Evolutionary conservation across 305 asterid genomes (phyloP).

Genomic region (Monarda citriodora): DNA sequence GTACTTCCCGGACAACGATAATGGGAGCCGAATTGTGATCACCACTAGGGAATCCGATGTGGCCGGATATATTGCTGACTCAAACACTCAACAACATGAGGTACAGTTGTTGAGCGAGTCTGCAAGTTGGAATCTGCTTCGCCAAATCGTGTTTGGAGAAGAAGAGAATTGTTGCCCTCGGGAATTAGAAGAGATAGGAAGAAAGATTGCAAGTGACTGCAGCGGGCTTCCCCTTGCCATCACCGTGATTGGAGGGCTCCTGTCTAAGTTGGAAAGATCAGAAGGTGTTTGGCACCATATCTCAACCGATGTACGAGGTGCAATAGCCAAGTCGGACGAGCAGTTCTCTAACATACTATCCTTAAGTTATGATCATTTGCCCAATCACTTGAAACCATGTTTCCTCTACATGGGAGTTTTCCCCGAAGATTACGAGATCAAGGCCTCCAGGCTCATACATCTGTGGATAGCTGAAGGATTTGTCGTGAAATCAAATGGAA

Average conservation of each 20-base stretch:
- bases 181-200: slow-evolving; percentile 9
- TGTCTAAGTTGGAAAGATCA: slow-evolving; percentile 11
- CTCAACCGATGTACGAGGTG: neutral
- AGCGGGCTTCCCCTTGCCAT: slow-evolving; percentile 29
- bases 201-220: slow-evolving; percentile 12
- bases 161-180: slow-evolving; percentile 1
- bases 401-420: slow-evolving; percentile 1
- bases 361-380: slow-evolving; percentile 15
- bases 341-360: slow-evolving; percentile 12
- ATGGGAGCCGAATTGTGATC: slow-evolving; percentile 10
- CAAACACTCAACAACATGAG: neutral
- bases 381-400: slow-evolving; percentile 14
- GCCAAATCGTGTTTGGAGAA: slow-evolving; percentile 2
- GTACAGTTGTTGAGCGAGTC: neutral
- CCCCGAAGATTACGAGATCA: slow-evolving; percentile 8
- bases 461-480: slow-evolving; percentile 15
- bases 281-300: slow-evolving; percentile 13
- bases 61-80: neutral
- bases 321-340: neutral
- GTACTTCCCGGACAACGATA: neutral
- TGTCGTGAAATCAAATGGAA: neutral
- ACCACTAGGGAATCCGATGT: slow-evolving; percentile 1
- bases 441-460: neutral
- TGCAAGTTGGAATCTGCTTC: slow-evolving; percentile 10
- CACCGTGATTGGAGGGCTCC: slow-evolving; percentile 24